Evolutionary conservation across 371 early-diverging fungal genomes (phyloP).

Genomic region (Lichtheimia corymbifera): DNA sequence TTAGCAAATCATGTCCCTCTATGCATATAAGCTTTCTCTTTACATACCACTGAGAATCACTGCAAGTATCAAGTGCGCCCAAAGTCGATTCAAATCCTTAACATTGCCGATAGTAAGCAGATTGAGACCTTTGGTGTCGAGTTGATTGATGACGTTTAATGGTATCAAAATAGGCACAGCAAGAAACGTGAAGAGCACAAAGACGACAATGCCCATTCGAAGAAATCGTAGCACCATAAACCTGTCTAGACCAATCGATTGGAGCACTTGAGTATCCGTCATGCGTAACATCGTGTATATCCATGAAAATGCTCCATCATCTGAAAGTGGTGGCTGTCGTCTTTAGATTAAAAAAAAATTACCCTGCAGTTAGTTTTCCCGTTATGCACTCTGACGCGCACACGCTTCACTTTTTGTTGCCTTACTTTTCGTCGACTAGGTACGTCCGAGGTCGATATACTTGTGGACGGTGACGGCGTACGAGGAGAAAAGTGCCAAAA

Average conservation of each 20-base stretch:
- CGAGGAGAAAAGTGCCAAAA: constrained; percentile 60
- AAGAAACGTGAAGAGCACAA: constrained; percentile 56
- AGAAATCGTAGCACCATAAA: constrained; percentile 78
- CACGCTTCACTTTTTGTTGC: neutral
- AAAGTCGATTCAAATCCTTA: constrained; percentile 41
- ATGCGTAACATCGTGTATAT: constrained; percentile 52
- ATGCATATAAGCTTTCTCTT: constrained; percentile 6
- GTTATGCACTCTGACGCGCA: neutral
- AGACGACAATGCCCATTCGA: constrained; percentile 59
- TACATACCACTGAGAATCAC: constrained; percentile 50
- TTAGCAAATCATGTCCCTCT: neutral
- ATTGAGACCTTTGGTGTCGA: constrained; percentile 37
- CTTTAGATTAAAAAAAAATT: constrained; percentile 28
- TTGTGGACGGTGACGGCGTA: constrained; percentile 53
- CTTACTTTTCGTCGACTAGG: constrained; percentile 60
- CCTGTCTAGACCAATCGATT: constrained; percentile 70
- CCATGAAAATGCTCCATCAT: constrained; percentile 60
- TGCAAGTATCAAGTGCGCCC: constrained; percentile 70
- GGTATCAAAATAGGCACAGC: constrained; percentile 70
- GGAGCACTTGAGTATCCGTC: constrained; percentile 59
- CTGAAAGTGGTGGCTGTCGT: constrained; percentile 59
- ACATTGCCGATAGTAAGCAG: constrained; percentile 71
- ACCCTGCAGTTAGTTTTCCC: neutral
- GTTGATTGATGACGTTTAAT: constrained; percentile 55
- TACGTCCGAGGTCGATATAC: constrained; percentile 77